These are phyloP conservation scores for Fomes fomentarius DNA, from an alignment of 1,284 basidiomycete species.

Conservation along the genomic window DNA sequence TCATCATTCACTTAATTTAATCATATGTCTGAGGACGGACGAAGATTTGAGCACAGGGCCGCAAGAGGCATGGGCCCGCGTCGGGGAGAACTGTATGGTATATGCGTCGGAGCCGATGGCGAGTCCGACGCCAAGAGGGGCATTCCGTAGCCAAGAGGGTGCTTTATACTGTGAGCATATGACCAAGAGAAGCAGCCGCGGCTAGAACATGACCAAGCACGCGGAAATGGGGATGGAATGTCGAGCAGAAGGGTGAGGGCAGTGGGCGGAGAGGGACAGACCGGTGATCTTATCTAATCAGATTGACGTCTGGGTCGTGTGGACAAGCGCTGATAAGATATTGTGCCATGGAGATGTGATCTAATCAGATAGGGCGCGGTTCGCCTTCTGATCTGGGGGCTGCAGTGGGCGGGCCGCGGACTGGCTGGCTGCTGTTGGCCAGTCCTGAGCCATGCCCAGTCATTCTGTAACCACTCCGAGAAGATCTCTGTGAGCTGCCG, in stretches of 20 bases:
- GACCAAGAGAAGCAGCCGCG: neutral
- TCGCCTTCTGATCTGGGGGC: conserved; percentile 12
- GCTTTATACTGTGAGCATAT: neutral
- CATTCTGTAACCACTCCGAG: neutral
- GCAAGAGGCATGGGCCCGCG: too few relatives aligned
- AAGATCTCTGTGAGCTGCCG: neutral
- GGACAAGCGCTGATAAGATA: conserved; percentile 15
- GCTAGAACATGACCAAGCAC: too few relatives aligned
- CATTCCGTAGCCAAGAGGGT: neutral
- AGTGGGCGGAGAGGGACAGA: neutral
- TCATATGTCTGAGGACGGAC: too few relatives aligned
- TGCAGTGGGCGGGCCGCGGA: too few relatives aligned
- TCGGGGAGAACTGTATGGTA: too few relatives aligned
- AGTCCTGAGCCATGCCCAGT: neutral
- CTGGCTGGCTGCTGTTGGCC: neutral
- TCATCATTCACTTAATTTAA: too few relatives aligned
- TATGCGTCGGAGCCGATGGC: too few relatives aligned
- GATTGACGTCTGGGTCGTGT: conserved; percentile 6
- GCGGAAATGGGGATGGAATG: neutral
- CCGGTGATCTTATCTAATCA: conserved; percentile 26
- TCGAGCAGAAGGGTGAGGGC: neutral
- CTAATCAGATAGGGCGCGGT: conserved; percentile 24
- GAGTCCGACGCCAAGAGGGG: too few relatives aligned
- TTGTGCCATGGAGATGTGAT: conserved; percentile 6
- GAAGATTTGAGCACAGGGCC: too few relatives aligned